Conservation (phyloP, 257 asterid species). For the Rehmannia glutinosa region DNA sequence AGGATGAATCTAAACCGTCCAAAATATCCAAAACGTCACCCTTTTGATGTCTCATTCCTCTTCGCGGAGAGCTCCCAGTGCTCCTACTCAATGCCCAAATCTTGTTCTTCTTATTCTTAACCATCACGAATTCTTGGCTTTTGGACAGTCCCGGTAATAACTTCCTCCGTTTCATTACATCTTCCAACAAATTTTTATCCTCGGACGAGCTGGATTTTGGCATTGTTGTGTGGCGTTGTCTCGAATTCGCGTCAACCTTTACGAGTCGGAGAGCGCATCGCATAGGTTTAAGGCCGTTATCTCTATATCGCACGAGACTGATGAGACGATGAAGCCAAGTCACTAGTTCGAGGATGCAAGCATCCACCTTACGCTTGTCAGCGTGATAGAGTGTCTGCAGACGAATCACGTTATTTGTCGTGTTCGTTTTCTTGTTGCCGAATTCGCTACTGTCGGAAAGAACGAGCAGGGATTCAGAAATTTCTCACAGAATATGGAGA, state of each 20-base stretch:
- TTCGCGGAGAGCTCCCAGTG: constrained; percentile 67
- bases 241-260: constrained; percentile 33
- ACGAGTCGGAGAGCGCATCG: constrained; percentile 52
- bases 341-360: constrained; percentile 68
- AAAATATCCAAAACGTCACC: constrained; percentile 66
- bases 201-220: constrained; percentile 44
- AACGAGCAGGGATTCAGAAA: neutral
- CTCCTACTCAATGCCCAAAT: constrained; percentile 61
- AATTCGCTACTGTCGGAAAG: constrained; percentile 59
- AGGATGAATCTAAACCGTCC: constrained; percentile 69
- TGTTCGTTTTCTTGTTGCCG: constrained; percentile 56
- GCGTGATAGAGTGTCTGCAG: constrained; percentile 92
- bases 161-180: constrained; percentile 60
- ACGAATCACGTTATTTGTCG: constrained; percentile 52
- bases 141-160: constrained; percentile 65
- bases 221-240: neutral
- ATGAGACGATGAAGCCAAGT: constrained; percentile 85
- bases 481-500: neutral
- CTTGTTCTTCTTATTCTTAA: constrained; percentile 33
- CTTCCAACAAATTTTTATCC: constrained; percentile 67
- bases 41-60: constrained; percentile 34
- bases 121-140: constrained; percentile 70
- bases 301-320: constrained; percentile 61
- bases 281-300: constrained; percentile 35
- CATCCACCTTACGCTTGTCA: constrained; percentile 65